These are phyloP conservation scores for Cryphonectria carpinicola DNA, from an alignment of 2,329 filamentous ascomycete species.

Conservation along the genomic window DNA sequence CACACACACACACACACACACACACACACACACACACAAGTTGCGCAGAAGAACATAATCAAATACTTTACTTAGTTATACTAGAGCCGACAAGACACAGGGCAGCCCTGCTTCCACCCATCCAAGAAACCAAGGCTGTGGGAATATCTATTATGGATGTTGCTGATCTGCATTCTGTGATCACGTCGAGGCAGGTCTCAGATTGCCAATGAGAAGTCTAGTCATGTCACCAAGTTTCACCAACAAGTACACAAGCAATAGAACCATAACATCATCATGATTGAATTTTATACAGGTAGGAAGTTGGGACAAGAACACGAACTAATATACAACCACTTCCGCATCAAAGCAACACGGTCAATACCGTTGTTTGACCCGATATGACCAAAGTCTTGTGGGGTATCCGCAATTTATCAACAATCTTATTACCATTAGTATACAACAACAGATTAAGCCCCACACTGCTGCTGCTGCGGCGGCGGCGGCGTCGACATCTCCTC, in stretches of 20 bases:
- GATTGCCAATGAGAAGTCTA: not conserved
- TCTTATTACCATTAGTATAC: slow-evolving; percentile 23
- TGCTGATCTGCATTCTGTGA: not conserved
- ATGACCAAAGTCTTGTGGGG: not conserved
- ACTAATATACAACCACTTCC: not conserved
- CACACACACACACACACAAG: not conserved
- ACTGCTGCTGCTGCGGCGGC: too few relatives aligned
- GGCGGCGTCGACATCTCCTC: too few relatives aligned
- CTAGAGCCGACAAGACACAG: not conserved
- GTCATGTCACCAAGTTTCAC: not conserved
- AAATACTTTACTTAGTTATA: too few relatives aligned
- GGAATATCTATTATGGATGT: too few relatives aligned
- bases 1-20: not conserved
- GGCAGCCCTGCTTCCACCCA: not conserved
- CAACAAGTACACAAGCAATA: not conserved
- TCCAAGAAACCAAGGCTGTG: not conserved
- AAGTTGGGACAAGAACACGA: not conserved
- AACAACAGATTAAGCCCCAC: slow-evolving; percentile 7
- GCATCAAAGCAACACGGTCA: not conserved
- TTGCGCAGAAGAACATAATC: not conserved
- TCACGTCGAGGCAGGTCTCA: not conserved
- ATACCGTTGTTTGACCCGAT: too few relatives aligned
- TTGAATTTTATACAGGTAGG: not conserved
- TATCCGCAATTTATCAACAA: slow-evolving; percentile 4
- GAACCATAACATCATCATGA: not conserved